These are phyloP conservation scores for Chrysosporium queenslandicum DNA, from an alignment of 2,329 filamentous ascomycete species.

Conservation along the genomic window DNA sequence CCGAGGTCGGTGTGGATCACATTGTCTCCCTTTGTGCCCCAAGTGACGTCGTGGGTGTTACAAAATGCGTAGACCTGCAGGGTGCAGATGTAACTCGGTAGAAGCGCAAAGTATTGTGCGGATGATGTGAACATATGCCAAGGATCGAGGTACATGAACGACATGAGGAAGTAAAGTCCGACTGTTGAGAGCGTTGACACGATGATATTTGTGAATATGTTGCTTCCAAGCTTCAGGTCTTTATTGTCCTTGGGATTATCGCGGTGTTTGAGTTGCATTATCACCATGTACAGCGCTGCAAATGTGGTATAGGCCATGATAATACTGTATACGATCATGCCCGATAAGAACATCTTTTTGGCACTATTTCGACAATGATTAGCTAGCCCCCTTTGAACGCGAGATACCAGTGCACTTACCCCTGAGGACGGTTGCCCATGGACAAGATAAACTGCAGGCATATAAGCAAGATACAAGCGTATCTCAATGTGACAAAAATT, in stretches of 20 bases:
- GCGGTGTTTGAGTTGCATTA: slow-evolving; percentile 59
- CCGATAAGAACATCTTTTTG: slow-evolving; percentile 76
- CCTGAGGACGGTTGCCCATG: slow-evolving; percentile 91
- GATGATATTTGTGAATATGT: slow-evolving; percentile 90
- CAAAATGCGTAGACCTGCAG: slow-evolving; percentile 98
- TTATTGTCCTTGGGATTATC: slow-evolving; percentile 31
- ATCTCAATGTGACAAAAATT: slow-evolving; percentile 80
- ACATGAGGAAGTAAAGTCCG: slow-evolving; percentile 93
- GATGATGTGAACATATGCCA: slow-evolving; percentile 98
- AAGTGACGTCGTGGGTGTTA: slow-evolving; percentile 97
- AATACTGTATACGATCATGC: slow-evolving; percentile 79
- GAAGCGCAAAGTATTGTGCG: slow-evolving; percentile 80
- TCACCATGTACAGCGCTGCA: slow-evolving; percentile 76
- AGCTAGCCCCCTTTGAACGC: not conserved
- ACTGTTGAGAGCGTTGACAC: slow-evolving; percentile 80
- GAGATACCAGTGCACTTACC: slow-evolving; percentile 35
- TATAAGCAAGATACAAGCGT: slow-evolving; percentile 77
- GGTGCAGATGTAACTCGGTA: slow-evolving; percentile 92
- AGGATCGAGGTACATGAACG: slow-evolving; percentile 89
- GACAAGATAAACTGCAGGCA: slow-evolving; percentile 92
- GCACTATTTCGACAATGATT: slow-evolving; percentile 38
- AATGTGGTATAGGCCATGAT: slow-evolving; percentile 97
- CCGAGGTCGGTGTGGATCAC: slow-evolving; percentile 87
- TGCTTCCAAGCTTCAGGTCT: slow-evolving; percentile 59
- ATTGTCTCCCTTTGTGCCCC: slow-evolving; percentile 98